Base-by-base conservation (phyloP, 805 yeast genomes). In the Lachancea fermentati region DNA sequence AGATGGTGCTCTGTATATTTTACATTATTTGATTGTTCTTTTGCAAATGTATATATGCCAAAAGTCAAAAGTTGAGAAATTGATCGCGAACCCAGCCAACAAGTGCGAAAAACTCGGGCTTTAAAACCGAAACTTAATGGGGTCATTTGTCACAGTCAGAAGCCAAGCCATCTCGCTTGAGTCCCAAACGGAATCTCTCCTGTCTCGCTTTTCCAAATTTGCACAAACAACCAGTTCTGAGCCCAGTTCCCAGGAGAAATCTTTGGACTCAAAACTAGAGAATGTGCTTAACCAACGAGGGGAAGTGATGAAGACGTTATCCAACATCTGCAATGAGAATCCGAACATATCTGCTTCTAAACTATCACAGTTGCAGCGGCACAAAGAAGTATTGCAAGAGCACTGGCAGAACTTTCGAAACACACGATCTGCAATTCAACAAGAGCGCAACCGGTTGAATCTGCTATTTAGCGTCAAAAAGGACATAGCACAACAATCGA, bases 361-460 rank as follows among this genome's bases (percentile, higher is more conserved):
- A 58, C 61, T 79, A 32, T 91, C 84, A 53, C 97, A 89, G 58
- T 64, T 88, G 34, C 78, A 81, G 43, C 77, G 97, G 46, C 96
- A 87, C 59, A 77, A 75, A 51, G 96, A 87, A 60, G 72, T 76
- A 11, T 67, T 86, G 19, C 74, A 68, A 42, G 94, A 87, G 41
- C 89, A 85, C 62, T 69, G 75, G 62, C 60, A 68, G 39, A 83
- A 79, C 46, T 83, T 76, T 52, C 63, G 66, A 31, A 74, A 84
- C 47, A 74, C 91, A 35, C 66, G 74, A 46, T 58, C 68, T 3
- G 67, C 77, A 5, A 76, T 85, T 31, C 66, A 71, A 45, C 87
- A 85, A 52, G 95, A 84, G 53, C 75, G 96, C 36, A 80, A 84
- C 58, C 72, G 89, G 46, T 63, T 77, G 50, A 87, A 88, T 49